Evolutionary conservation across 2,329 filamentous ascomycete genomes (phyloP), one percentile per base, ranked within the genome.

Genomic region (Fusarium albidum): DNA sequence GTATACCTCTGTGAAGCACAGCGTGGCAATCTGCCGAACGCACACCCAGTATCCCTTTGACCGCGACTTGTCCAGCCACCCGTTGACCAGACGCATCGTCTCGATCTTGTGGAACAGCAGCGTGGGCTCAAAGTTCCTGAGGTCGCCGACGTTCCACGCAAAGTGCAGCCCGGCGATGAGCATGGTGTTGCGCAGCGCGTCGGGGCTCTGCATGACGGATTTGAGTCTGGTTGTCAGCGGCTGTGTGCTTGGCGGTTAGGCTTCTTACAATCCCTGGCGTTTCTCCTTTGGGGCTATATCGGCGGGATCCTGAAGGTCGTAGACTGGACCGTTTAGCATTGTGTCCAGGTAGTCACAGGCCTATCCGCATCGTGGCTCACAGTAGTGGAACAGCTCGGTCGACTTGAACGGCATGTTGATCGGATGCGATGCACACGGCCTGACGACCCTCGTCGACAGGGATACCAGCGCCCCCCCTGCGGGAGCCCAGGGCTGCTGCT

Each of bases 111-210:
- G 63, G 7, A 62, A 58, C 3, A 66, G 25, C 11, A 62, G 49
- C 0, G 63, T 65, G 2, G 55, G 41, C 12, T 65, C 63, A 21
- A 55, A 64, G 3, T 21, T 42, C 10, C 27, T 15, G 6, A 66
- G 6, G 3, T 51, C 41, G 9, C 63, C 63, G 2, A 37, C 45
- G 2, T 55, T 62, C 60, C 60, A 66, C 0, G 58, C 46, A 28
- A 57, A 66, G 28, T 66, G 64, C 1, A 66, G 12, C 2, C 60
- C 61, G 4, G 64, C 63, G 6, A 66, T 53, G 3, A 66, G 54
- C 12, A 66, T 47, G 6, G 55, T 57, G 10, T 58, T 55, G 2
- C 64, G 55, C 1, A 66, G 52, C 5, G 60, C 48, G 26, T 61
- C 54, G 2, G 55, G 57, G 13, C 41, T 57, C 14, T 61, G 29